Conservation (phyloP, 495 filamentous ascomycete species). For the Filosporella fistucella region DNA sequence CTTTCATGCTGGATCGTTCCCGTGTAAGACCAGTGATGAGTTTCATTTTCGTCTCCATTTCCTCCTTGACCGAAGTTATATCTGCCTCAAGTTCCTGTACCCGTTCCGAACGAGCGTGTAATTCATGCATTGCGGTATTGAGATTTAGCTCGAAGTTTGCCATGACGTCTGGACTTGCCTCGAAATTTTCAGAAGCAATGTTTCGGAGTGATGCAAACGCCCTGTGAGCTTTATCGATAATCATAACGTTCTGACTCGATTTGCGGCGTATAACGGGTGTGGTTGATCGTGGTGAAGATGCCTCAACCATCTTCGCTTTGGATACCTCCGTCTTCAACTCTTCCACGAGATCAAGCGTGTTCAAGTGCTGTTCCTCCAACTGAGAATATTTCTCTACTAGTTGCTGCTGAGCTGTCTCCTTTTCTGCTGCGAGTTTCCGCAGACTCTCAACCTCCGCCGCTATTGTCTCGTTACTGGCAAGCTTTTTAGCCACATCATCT, state of each 20-base stretch:
- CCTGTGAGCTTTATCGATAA: constrained; percentile 86
- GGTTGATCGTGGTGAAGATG: constrained; percentile 58
- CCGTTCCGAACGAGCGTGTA: constrained; percentile 80
- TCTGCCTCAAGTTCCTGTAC: constrained; percentile 87
- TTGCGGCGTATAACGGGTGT: constrained; percentile 82
- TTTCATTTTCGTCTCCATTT: constrained; percentile 92
- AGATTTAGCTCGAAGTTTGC: constrained; percentile 92
- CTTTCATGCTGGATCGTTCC: constrained; percentile 84
- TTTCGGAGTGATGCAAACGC: constrained; percentile 87
- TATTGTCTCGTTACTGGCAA: constrained; percentile 30
- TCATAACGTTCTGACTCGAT: constrained; percentile 87
- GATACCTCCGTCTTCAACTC: constrained; percentile 82
- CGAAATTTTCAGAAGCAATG: constrained; percentile 81
- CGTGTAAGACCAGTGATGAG: constrained; percentile 92
- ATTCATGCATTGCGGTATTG: constrained; percentile 88
- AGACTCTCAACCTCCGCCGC: constrained; percentile 66
- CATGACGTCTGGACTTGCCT: constrained; percentile 73
- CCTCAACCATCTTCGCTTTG: constrained; percentile 61
- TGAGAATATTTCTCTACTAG: constrained; percentile 75
- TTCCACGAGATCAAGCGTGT: constrained; percentile 79
- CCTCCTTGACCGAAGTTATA: constrained; percentile 76
- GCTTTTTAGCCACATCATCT: constrained; percentile 6
- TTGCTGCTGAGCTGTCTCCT: constrained; percentile 65
- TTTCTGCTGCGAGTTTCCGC: constrained; percentile 65
- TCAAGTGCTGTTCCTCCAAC: constrained; percentile 74